Evolutionary conservation across 2,329 filamentous ascomycete species (phyloP), one percentile per base, ranked within the genome.

Genomic region (Botrytis galanthina): DNA sequence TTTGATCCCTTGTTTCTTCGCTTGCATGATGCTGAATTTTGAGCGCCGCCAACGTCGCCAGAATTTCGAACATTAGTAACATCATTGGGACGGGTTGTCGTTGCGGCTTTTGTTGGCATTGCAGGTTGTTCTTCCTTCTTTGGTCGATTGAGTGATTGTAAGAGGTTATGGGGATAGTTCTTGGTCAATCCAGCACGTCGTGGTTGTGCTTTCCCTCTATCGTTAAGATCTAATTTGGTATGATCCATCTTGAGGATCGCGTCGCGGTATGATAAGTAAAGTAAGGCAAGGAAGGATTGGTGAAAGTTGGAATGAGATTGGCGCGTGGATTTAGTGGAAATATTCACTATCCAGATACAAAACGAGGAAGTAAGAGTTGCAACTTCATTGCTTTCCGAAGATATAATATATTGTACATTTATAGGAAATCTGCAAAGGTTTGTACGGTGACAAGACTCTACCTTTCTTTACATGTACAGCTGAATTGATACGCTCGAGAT

Each of bases 141-240:
- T 48, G 71, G 63, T 4, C 63, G 71, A 46, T 69, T 69, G 59
- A 63, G 22, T 32, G 35, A 63, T 71, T 70, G 57, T 4, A 73
- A 63, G 14, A 73, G 72, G 10, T 29, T 62, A 26, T 57, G 66
- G 14, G 12, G 42, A 39, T 73, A 66, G 32, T 39, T 20, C 26
- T n/a, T 73, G 22, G 29, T 71, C 22, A 73, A 20, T 14, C 72
- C 72, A 61, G 48, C 44, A 60, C 72, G 68, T 51, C 72, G 60
- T n/a, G 12, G 14, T 61, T 46, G 35, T 29, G 6, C 20, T 61
- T 73, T 73, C n/a, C 46, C 67, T 51, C 59, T 71, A 29, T 73
- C 72, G 46, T 73, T 32, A 44, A 73, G 72, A 39, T 66, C 54
- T 29, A 73, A 72, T 32, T 59, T 44, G 22, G 57, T 64, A 16